Conservation (phyloP, 495 filamentous ascomycete genomes). For the Apiosordaria backusii region DNA sequence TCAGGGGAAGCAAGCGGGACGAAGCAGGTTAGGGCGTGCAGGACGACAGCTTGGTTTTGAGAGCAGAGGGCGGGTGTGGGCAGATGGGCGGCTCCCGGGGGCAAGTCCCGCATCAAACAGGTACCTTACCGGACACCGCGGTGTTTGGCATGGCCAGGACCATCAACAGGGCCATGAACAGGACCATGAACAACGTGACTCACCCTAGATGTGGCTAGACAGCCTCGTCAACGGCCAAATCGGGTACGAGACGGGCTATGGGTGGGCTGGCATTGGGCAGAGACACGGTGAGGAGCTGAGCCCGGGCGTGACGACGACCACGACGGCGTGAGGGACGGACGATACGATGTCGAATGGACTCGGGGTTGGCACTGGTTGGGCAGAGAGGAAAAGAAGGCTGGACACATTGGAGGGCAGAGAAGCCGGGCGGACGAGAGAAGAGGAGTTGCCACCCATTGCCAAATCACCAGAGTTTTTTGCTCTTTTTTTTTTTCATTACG, state of each 20-base stretch:
- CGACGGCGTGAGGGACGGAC: neutral
- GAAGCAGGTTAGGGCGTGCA: constrained; percentile 28
- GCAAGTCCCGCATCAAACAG: neutral
- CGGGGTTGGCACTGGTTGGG: too few relatives aligned
- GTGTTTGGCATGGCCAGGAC: neutral
- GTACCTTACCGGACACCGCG: neutral
- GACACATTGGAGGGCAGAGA: neutral
- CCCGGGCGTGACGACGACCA: constrained; percentile 21
- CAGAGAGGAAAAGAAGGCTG: constrained; percentile 23
- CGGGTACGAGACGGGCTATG: constrained; percentile 20
- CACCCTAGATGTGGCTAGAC: constrained; percentile 27
- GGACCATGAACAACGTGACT: constrained; percentile 21
- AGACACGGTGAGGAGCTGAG: constrained; percentile 17
- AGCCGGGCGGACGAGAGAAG: neutral
- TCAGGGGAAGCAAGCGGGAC: constrained; percentile 17
- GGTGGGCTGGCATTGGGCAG: constrained; percentile 32
- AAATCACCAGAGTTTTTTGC: constrained; percentile 33
- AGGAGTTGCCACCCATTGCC: constrained; percentile 31
- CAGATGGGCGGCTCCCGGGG: constrained; percentile 3
- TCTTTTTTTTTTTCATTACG: constrained; percentile 1
- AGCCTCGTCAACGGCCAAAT: constrained; percentile 25
- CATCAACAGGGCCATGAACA: constrained; percentile 6
- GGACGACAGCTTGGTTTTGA: constrained; percentile 23
- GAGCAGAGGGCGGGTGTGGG: neutral
- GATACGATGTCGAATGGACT: too few relatives aligned